These are phyloP conservation scores for Fusarium penzigii DNA, from an alignment of 2,329 filamentous ascomycete genomes.

Conservation along the genomic window DNA sequence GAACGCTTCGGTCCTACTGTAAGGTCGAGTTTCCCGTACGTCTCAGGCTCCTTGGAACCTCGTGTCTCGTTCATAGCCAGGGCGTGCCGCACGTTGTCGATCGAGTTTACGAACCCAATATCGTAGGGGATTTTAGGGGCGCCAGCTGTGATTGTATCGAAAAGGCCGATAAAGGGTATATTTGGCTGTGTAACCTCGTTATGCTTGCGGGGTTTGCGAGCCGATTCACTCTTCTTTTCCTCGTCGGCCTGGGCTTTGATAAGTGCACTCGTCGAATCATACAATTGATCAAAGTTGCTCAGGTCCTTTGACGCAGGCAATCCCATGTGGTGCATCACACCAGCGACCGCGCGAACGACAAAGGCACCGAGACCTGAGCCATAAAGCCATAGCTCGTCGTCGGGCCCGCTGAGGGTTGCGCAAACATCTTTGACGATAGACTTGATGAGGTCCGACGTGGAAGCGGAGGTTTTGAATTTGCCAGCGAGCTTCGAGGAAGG, in stretches of 20 bases:
- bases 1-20: slow-evolving; percentile 13
- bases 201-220: slow-evolving; percentile 9
- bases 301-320: slow-evolving; percentile 4
- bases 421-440: slow-evolving; percentile 22
- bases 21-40: slow-evolving; percentile 6
- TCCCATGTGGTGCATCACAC: slow-evolving; percentile 22
- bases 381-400: slow-evolving; percentile 28
- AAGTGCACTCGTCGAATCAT: slow-evolving; percentile 14
- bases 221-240: slow-evolving; percentile 17
- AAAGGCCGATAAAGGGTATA: slow-evolving; percentile 27
- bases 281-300: slow-evolving; percentile 20
- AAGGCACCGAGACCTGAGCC: slow-evolving; percentile 26
- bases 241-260: slow-evolving; percentile 25
- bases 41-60: slow-evolving; percentile 7
- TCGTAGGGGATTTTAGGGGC: slow-evolving; percentile 14
- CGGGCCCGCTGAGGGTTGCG: slow-evolving; percentile 10
- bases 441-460: slow-evolving; percentile 17
- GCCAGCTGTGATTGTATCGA: slow-evolving; percentile 16
- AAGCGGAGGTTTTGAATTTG: slow-evolving; percentile 9
- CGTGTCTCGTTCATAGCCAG: slow-evolving; percentile 24
- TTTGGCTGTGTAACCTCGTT: slow-evolving; percentile 9
- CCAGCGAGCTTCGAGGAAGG: slow-evolving; percentile 15
- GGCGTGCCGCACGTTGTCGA: slow-evolving; percentile 23
- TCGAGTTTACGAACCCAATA: slow-evolving; percentile 17
- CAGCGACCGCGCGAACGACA: slow-evolving; percentile 24